Base-by-base conservation (phyloP, 352 stramenopile species). In the Pythium phragmitis region DNA sequence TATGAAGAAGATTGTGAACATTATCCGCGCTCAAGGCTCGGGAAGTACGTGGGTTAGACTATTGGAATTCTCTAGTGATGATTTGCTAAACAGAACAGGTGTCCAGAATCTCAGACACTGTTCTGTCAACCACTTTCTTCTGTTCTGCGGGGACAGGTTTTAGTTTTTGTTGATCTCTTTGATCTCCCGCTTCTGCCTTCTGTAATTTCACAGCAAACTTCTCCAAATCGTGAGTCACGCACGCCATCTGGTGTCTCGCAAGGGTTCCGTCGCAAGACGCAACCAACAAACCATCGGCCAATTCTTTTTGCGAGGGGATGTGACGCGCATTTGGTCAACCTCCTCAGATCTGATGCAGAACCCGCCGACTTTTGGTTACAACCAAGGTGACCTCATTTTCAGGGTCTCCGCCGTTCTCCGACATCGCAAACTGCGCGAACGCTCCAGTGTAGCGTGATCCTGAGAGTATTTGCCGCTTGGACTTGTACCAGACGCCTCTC, bases 291-390 rank as follows among this genome's bases (percentile, higher is more conserved):
- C 23, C 2, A 55, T 2, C 33, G 33, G 9, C 33, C 47, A 37
- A 30, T 16, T 8, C 14, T 11, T 46, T 2, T 46, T 19, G 17
- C 28, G 7, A 36, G 23, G 48, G 16, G 48, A 53, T 53, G 46
- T 53, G 46, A 46, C 41, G 12, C 14, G 17, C n/a, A 11, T 50
- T 26, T 28, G 17, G 43, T 30, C 17, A 36, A 16, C 5, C 14
- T 46, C 17, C 36, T 58, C 52, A 58, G 52, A 58, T 58, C 52
- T 58, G 52, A 58, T 42, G 52, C 52, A 19, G 52, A 58, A 58
- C 52, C n/a, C 34, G 9, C 9, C 17, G n/a, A 49, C 9, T 34
- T 14, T 34, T 7, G 19, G 16, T 17, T 9, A n/a, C 7, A 16
- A n/a, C 21, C 16, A 30, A 16, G 28, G 17, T 9, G 26, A 33